These are phyloP conservation scores for Mucor piriformis DNA, from an alignment of 371 early-diverging fungal genomes.

Conservation along the genomic window DNA sequence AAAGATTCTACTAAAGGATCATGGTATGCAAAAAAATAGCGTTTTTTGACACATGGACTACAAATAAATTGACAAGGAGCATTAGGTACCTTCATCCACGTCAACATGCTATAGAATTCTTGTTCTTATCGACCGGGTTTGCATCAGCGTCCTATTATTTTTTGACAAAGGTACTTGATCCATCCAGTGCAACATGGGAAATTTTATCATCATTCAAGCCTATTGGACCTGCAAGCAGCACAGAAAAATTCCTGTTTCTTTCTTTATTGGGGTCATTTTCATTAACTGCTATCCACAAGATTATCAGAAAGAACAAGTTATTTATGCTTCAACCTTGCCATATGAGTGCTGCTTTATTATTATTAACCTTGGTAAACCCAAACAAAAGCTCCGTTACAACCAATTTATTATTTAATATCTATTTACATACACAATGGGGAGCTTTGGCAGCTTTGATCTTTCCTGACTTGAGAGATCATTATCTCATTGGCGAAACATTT, in stretches of 20 bases:
- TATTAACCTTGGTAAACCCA: conserved; percentile 50
- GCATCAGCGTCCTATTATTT: conserved; percentile 43
- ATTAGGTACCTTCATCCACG: conserved; percentile 62
- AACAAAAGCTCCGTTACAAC: conserved; percentile 44
- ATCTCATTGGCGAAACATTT: conserved; percentile 55
- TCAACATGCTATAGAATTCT: conserved; percentile 60
- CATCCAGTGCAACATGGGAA: conserved; percentile 39
- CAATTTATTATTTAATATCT: conserved; percentile 61
- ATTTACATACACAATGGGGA: conserved; percentile 67
- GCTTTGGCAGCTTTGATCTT: conserved; percentile 58
- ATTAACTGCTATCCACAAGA: conserved; percentile 53
- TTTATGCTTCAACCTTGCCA: conserved; percentile 72
- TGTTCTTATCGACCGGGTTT: conserved; percentile 55
- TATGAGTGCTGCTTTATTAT: conserved; percentile 58
- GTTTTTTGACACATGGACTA: not conserved
- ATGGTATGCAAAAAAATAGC: conserved; percentile 39
- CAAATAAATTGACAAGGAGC: not conserved
- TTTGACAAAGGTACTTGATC: conserved; percentile 43
- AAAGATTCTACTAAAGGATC: conserved; percentile 54
- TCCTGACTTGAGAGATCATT: conserved; percentile 62
- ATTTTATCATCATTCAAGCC: conserved; percentile 36
- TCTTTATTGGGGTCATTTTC: conserved; percentile 45
- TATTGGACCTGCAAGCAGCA: conserved; percentile 37
- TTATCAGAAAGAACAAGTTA: conserved; percentile 46
- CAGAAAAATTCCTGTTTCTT: conserved; percentile 45